Conservation (phyloP, 805 yeast species). For the Nakazawaea ernobii region DNA sequence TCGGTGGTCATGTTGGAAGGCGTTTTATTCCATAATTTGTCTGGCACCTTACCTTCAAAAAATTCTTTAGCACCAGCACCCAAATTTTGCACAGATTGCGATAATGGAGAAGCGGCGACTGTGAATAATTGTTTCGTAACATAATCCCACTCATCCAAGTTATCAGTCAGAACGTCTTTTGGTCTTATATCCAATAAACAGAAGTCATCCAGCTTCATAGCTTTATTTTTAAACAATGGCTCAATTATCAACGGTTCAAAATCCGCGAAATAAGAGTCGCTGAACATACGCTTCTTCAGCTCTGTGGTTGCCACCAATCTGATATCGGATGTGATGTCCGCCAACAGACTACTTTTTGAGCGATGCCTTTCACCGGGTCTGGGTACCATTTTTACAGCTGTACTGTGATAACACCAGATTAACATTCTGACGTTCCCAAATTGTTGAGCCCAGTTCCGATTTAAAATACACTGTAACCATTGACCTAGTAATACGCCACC, state of each 20-base stretch:
- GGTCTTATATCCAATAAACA: constrained; percentile 26
- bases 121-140: constrained; percentile 58
- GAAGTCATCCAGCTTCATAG: constrained; percentile 24
- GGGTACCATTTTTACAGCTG: constrained; percentile 60
- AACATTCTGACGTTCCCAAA: constrained; percentile 69
- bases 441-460: constrained; percentile 68
- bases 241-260: constrained; percentile 26
- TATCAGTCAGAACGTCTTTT: constrained; percentile 15
- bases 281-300: constrained; percentile 14
- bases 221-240: constrained; percentile 28
- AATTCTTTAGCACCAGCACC: constrained; percentile 81
- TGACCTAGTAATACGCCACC: constrained; percentile 72
- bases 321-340: constrained; percentile 59
- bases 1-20: constrained; percentile 45
- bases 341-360: constrained; percentile 56
- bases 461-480: constrained; percentile 63
- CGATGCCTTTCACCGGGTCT: constrained; percentile 46
- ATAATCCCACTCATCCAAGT: constrained; percentile 58
- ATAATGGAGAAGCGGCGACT: constrained; percentile 36
- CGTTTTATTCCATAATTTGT: constrained; percentile 34
- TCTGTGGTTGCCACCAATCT: constrained; percentile 43
- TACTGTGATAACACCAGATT: constrained; percentile 55
- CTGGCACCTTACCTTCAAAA: constrained; percentile 27
- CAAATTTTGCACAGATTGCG: constrained; percentile 43
- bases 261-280: constrained; percentile 14